Base-by-base conservation (phyloP, 2,329 filamentous ascomycete species). In the Didymella arachidicola region DNA sequence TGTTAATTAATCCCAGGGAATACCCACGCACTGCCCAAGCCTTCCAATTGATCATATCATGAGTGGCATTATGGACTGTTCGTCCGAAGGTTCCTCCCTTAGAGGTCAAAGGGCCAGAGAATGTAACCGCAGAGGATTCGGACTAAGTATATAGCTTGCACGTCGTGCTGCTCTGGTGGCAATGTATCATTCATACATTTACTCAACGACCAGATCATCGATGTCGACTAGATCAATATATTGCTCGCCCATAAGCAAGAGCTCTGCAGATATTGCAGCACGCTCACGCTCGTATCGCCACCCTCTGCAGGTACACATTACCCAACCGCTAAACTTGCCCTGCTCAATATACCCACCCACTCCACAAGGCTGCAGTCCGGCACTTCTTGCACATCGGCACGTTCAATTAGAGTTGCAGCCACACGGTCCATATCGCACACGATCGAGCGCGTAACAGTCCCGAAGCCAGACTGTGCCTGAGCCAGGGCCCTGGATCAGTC, bases 341-440 rank as follows among this genome's bases (percentile, higher is more conserved):
- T 29, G 16, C 34, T 50, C 38, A 30, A 53, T 36, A 36, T 27
- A 27, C 22, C 48, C 30, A 32, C 38, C 18, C 32, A 39, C 42
- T 29, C 42, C 50, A 57, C 41, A 57, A 49, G 50, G 52, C 53
- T 62, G 52, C 50, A 59, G 36, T 19, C 51, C 41, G 45, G 38
- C 45, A 55, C 53, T 53, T 48, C 42, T 52, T 58, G 52, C 55
- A 59, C 41, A 32, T 44, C 48, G 50, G 39, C 48, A 67, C 19
- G 61, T 70, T 64, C 61, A 61, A 59, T 65, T 68, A 68, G 52
- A 66, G 65, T 69, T 69, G 67, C 69, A 68, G 67, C 64, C 65
- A 69, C 66, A 8, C 49, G 59, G 45, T 46, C 30, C 57, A 51
- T 39, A 41, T 19, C 30, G 39, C 59, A 53, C 43, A 54, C 53